Base-by-base conservation (phyloP, 1,284 basidiomycete species). In the Rhodotorula sp. region DNA sequence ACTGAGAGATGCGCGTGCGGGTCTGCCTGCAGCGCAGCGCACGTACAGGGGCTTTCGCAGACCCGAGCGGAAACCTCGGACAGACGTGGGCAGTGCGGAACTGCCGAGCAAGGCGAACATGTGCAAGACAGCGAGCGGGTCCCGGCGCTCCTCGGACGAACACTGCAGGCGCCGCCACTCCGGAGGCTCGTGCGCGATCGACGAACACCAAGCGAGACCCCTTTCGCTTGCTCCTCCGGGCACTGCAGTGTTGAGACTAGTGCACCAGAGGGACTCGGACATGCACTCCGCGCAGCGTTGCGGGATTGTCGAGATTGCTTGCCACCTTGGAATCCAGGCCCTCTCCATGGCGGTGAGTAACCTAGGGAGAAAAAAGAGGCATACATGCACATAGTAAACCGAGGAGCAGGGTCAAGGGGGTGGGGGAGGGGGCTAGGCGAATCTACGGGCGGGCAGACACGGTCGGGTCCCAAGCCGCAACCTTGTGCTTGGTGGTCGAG, bases 381-480 rank as follows among this genome's bases (percentile, higher is more conserved):
- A 45, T 34, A 38, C 19, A 62, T 26, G 50, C 31, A 49, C 61
- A n/a, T 14, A 49, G 14, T 15, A n/a, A 47, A 21, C 62, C 12
- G 56, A 66, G 64, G 43, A 31, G 58, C 23, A 48, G 38, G 43
- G 26, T 18, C 14, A 19, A 34, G 34, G 57, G 38, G 21, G 57
- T n/a, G 5, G 52, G 16, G 43, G 16, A 23, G 38, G 23, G 5
- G 34, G 34, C 34, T 34, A 34, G 12, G 57, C 28, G 7, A 21
- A 49, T 21, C 60, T 66, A 71, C 31, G 62, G 50, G 48, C 73
- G 67, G 16, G 34, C 50, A 18, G 84, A 81, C 54, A 88, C 84
- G 81, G 88, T 89, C 45, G 93, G 91, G 74, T 92, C 85, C 94
- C 95, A 97, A 19, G 88, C 85, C 54, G 85, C 84, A 73, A 92